phyloP scores from a whole-genome alignment of 1,284 basidiomycete species.

The Xerocomus minutiporus region DNA sequence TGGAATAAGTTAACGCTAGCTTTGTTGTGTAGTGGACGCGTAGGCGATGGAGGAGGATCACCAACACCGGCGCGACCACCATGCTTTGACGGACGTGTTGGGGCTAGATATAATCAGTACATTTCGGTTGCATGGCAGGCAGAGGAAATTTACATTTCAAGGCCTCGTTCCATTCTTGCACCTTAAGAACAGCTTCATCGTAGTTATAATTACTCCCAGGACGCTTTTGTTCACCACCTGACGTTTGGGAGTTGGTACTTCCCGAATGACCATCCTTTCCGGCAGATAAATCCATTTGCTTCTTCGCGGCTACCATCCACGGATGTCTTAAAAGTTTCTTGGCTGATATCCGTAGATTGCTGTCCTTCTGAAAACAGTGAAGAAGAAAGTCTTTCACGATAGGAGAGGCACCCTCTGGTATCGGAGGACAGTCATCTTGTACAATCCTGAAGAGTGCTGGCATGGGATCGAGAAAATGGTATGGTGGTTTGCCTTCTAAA shows the following conservation, averaged over 20 bases:
- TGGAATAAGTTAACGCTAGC: constrained; percentile 28
- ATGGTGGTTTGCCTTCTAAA: constrained; percentile 92
- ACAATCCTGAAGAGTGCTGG: constrained; percentile 97
- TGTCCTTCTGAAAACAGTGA: constrained; percentile 98
- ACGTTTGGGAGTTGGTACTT: constrained; percentile 20
- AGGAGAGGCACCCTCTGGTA: constrained; percentile 90
- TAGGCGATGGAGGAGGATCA: constrained; percentile 40
- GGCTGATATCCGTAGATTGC: constrained; percentile 89
- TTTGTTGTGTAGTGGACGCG: constrained; percentile 33
- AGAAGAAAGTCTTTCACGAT: constrained; percentile 95
- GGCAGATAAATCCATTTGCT: constrained; percentile 56
- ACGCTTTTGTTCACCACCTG: constrained; percentile 42
- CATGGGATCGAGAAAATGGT: constrained; percentile 95
- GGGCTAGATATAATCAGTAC: constrained; percentile 42
- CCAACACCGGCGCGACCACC: constrained; percentile 39
- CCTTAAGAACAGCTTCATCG: constrained; percentile 90
- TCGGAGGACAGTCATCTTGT: constrained; percentile 93
- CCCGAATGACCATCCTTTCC: constrained; percentile 36
- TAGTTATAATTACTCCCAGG: constrained; percentile 77
- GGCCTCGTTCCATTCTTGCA: constrained; percentile 98
- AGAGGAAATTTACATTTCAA: constrained; percentile 62
- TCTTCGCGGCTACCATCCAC: constrained; percentile 89
- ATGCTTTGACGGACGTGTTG: constrained; percentile 60
- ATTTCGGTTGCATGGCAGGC: constrained; percentile 5
- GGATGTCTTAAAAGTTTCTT: constrained; percentile 90